Evolutionary conservation across 2,329 filamentous ascomycete species (phyloP).

Genomic region (Fusarium neocosmosporiellum): DNA sequence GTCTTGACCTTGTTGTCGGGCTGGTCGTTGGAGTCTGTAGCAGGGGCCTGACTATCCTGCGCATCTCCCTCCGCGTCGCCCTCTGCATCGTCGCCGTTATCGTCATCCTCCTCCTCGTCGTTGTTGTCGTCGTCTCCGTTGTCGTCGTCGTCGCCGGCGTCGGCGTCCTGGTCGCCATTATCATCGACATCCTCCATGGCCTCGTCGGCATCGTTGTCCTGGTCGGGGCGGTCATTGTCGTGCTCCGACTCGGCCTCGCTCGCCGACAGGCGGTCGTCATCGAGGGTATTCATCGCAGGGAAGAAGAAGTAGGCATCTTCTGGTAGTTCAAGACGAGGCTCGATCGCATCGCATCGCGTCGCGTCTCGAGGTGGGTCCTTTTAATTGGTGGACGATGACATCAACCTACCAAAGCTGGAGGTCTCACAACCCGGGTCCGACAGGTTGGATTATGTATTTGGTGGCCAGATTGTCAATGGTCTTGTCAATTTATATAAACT

Average conservation of each 20-base stretch:
- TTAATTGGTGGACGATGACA: not conserved
- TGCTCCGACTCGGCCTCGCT: constrained; percentile 46
- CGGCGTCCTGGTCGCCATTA: constrained; percentile 52
- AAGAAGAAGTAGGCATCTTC: not conserved
- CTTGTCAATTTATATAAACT: not conserved
- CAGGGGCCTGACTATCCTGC: constrained; percentile 47
- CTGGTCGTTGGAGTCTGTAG: constrained; percentile 45
- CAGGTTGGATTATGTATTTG: not conserved
- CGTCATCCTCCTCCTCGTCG: constrained; percentile 52
- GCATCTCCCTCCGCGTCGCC: constrained; percentile 51
- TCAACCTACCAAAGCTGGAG: not conserved
- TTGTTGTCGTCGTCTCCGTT: constrained; percentile 48
- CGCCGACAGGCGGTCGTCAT: constrained; percentile 41
- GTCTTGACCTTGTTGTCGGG: constrained; percentile 52
- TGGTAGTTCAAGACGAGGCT: not conserved
- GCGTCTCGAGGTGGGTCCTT: not conserved
- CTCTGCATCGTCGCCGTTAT: constrained; percentile 52
- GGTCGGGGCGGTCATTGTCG: constrained; percentile 44
- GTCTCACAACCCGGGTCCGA: too few relatives aligned
- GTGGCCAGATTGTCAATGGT: not conserved
- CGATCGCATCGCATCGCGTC: not conserved
- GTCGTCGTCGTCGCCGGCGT: constrained; percentile 46
- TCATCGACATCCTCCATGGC: constrained; percentile 65
- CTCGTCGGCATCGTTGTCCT: constrained; percentile 63
- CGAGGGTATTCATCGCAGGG: constrained; percentile 24